Percentiles rank a stretch among this genome's conserved stretches.
Evolutionary conservation across 202 grass and related monocot genomes (phyloP).

Genomic region (Musa balbisiana): DNA sequence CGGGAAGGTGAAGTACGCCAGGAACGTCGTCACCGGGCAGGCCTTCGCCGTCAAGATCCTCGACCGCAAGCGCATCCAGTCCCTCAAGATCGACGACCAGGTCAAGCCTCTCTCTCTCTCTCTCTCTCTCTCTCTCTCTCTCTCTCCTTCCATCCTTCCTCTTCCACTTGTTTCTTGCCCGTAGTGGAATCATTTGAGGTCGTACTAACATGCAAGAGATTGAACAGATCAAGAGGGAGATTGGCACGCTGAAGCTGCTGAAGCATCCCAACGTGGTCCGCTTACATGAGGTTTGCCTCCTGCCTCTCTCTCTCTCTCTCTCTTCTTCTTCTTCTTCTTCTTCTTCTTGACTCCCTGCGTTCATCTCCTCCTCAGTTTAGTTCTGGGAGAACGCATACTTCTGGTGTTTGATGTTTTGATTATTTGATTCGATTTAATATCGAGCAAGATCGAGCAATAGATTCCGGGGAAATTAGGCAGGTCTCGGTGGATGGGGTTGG

Average conservation of each 20-base stretch:
- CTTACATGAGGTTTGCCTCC: conserved; percentile 48
- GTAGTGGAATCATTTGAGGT: background rate
- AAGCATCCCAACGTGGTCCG: conserved; percentile 80
- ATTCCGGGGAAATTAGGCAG: too few relatives aligned
- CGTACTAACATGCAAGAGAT: too few relatives aligned
- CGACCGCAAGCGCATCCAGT: conserved; percentile 64
- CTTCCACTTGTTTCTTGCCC: background rate
- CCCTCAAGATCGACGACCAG: conserved; percentile 72
- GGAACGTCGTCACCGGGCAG: conserved; percentile 36
- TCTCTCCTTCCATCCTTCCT: background rate
- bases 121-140: background rate
- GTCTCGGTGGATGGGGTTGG: too few relatives aligned
- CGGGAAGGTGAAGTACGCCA: conserved; percentile 66
- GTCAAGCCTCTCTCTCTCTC: conserved; percentile 7
- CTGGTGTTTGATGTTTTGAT: too few relatives aligned
- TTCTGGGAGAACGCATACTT: too few relatives aligned
- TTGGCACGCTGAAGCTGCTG: conserved; percentile 82
- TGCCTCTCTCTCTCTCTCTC: background rate
- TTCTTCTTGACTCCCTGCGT: conserved; percentile 1
- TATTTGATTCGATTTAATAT: too few relatives aligned
- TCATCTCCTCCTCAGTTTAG: too few relatives aligned
- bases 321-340: background rate
- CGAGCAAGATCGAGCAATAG: too few relatives aligned
- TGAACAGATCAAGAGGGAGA: conserved; percentile 76
- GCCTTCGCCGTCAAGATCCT: conserved; percentile 91